phyloP scores from a whole-genome alignment of 805 yeast genomes.

The Saccharomycopsis oosterbeekiorum region DNA sequence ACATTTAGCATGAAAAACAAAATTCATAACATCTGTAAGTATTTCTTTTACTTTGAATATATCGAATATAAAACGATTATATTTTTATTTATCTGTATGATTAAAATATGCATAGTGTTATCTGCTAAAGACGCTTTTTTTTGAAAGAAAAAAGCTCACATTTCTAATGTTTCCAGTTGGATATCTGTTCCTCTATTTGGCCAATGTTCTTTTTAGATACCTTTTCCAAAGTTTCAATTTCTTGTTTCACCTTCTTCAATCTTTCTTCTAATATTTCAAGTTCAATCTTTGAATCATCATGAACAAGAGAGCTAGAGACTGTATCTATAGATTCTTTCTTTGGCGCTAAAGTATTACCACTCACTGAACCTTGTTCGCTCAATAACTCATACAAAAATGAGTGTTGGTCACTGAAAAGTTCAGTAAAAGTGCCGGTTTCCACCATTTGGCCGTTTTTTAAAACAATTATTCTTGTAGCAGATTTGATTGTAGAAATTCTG shows the following conservation, averaged over 20 bases:
- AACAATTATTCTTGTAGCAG: conserved; percentile 75
- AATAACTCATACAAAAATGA: conserved; percentile 29
- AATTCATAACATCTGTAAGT: too few relatives aligned
- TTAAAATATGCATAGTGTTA: not conserved
- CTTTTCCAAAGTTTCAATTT: conserved; percentile 1
- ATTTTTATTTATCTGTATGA: not conserved
- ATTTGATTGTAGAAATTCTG: conserved; percentile 75
- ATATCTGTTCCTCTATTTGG: conserved; percentile 6
- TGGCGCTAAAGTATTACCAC: not conserved
- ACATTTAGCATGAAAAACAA: too few relatives aligned
- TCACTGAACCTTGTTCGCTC: conserved; percentile 19
- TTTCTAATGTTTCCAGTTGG: conserved; percentile 5
- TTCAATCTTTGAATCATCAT: conserved; percentile 12
- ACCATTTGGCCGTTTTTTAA: conserved; percentile 64
- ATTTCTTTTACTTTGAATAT: not conserved
- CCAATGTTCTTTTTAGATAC: conserved; percentile 11
- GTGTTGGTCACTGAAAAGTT: conserved; percentile 33
- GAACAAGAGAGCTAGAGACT: conserved; percentile 5
- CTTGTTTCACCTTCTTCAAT: conserved; percentile 1
- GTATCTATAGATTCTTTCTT: conserved; percentile 1
- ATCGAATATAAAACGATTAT: not conserved
- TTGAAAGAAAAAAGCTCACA: not conserved
- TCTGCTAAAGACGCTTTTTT: not conserved
- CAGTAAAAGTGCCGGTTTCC: conserved; percentile 55
- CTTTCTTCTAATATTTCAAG: conserved; percentile 5